These are phyloP conservation scores for Eucalyptus urophylla DNA, from an alignment of 345 rosid species.

Conservation along the genomic window DNA sequence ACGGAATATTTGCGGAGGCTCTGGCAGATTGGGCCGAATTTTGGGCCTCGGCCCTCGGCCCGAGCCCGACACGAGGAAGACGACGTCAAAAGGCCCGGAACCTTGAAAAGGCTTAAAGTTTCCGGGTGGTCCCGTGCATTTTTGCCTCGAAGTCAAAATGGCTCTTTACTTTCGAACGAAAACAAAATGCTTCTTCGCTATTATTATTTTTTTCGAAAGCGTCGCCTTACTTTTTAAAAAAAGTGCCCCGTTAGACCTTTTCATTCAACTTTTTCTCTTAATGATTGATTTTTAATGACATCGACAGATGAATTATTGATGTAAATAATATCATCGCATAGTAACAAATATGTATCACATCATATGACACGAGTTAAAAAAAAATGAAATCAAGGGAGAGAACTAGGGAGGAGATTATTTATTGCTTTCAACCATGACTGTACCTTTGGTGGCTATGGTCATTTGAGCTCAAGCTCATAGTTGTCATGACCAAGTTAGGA, in stretches of 20 bases:
- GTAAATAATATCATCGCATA: background rate
- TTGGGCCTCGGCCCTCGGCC: background rate
- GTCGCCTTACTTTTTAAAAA: background rate
- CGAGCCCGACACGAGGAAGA: background rate
- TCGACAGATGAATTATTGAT: accelerated
- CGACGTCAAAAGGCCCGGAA: background rate
- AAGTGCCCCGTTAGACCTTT: background rate
- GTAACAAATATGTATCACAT: accelerated
- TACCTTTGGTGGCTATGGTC: background rate
- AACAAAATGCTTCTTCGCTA: no score
- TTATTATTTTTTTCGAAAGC: background rate
- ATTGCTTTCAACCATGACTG: background rate
- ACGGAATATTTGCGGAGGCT: background rate
- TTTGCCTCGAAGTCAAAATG: background rate
- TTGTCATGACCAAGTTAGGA: accelerated
- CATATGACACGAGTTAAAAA: accelerated
- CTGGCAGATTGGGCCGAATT: background rate
- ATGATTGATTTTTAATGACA: background rate
- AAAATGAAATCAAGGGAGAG: background rate
- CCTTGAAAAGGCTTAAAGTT: background rate
- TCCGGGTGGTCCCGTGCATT: background rate
- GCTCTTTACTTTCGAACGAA: background rate
- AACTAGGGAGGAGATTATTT: background rate
- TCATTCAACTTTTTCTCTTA: background rate
- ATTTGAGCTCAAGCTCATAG: background rate